Evolutionary conservation across 2,329 filamentous ascomycete species (phyloP).

Genomic region (Coniochaeta sp.): DNA sequence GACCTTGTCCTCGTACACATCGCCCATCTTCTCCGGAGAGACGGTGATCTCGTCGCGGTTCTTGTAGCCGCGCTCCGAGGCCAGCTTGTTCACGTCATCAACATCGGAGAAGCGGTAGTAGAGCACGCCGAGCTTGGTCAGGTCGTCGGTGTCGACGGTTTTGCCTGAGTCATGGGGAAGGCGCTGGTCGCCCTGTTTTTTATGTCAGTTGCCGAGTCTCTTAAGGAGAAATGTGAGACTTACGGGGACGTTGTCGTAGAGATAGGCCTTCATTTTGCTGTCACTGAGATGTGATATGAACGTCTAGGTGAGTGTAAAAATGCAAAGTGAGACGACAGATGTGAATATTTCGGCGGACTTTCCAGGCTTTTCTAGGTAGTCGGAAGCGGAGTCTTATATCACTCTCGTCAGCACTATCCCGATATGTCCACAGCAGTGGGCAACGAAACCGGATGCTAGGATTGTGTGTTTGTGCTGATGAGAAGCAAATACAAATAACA

Average conservation of each 20-base stretch:
- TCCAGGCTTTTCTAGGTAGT: background rate
- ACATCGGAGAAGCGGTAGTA: slow-evolving; percentile 64
- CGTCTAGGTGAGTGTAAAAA: background rate
- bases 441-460: background rate
- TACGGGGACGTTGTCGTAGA: slow-evolving; percentile 49
- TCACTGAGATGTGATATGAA: background rate
- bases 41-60: slow-evolving; percentile 93
- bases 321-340: background rate
- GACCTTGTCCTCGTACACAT: slow-evolving; percentile 85
- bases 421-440: background rate
- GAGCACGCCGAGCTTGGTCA: slow-evolving; percentile 70
- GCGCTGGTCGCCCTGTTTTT: slow-evolving; percentile 79
- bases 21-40: slow-evolving; percentile 78
- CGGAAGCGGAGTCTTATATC: background rate
- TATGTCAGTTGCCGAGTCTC: slow-evolving; percentile 5
- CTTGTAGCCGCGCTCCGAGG: slow-evolving; percentile 71
- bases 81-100: slow-evolving; percentile 65
- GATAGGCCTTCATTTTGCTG: slow-evolving; percentile 47
- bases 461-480: background rate
- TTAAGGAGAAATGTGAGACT: slow-evolving; percentile 14
- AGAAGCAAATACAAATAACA: too few species aligned
- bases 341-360: background rate
- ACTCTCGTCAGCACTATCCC: background rate
- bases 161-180: slow-evolving; percentile 80
- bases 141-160: slow-evolving; percentile 54